Evolutionary conservation across 225 moss, liverwort and hornwort species (phyloP), one percentile per base, ranked within the genome.

Genomic region (Pleurozium schreberi): DNA sequence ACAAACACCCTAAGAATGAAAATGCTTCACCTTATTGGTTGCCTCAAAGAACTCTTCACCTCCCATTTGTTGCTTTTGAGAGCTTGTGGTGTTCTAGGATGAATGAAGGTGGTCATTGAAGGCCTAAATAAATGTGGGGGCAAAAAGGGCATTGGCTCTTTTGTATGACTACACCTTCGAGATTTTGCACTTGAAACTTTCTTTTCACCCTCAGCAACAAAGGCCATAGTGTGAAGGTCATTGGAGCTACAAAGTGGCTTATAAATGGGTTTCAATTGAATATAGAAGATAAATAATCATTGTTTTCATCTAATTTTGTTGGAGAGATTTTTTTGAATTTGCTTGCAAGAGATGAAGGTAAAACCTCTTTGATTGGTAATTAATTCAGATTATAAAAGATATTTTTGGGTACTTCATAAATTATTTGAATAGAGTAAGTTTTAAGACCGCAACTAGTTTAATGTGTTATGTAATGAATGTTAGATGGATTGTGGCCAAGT

Each of bases 381-480:
- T 42, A 42, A 70, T 42, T 3, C 3, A 3, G 8, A 70, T 42
- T 42, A 42, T 26, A 42, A 70, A 70, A 14, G 14, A 70, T 26
- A 23, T 4, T 42, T 70, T 26, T 25, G 26, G 15, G 9, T 42
- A 26, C 26, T 70, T 70, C 1, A 2, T 14, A 25, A 42, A 26
- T 42, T 25, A 38, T 69, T 69, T 8, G 5, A 69, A 25, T n/a
- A n/a, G 68, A 12, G 0, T 25, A 22, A 13, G 3, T 4, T 25
- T 69, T 25, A 14, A 42, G 42, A 69, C 14, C 14, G 14, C 42
- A 42, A 42, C 14, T 42, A 14, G 5, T 27, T 5, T 27, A 42
- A 5, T 1, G 1, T 42, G 15, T 9, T 2, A 27, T 1, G 2
- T n/a, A n/a, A n/a, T n/a, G n/a, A n/a, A n/a, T n/a, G n/a, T n/a